A percentile compares a stretch with the other conserved stretches of the same genome.
phyloP scores from a whole-genome alignment of 495 filamentous ascomycete genomes.

The Penicillium ochrochloron region DNA sequence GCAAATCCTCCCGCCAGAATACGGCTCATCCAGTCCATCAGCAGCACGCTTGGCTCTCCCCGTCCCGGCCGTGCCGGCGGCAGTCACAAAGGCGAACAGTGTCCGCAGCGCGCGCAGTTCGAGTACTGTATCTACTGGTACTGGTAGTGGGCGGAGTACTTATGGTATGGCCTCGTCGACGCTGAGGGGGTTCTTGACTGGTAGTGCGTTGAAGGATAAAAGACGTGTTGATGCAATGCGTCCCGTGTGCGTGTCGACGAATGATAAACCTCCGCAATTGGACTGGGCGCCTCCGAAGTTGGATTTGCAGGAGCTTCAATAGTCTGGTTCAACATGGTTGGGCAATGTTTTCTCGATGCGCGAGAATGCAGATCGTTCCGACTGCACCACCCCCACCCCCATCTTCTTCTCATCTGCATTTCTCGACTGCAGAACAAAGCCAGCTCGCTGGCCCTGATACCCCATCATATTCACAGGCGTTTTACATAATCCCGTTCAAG shows the following conservation, averaged over 20 bases:
- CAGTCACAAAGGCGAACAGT: conserved; percentile 41
- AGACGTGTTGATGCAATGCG: conserved; percentile 39
- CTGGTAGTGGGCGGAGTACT: conserved; percentile 46
- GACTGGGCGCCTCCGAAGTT: conserved; percentile 51
- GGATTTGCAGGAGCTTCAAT: conserved; percentile 44
- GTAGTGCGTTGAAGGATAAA: conserved; percentile 39
- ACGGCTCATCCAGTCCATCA: conserved; percentile 24
- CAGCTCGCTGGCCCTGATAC: conserved; percentile 16
- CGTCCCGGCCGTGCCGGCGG: conserved; percentile 40
- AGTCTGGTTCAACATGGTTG: conserved; percentile 6
- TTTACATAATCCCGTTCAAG: conserved; percentile 1
- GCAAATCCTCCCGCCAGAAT: conserved; percentile 35
- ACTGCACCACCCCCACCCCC: background rate
- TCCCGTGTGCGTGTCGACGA: conserved; percentile 39
- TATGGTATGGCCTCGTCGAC: conserved; percentile 49
- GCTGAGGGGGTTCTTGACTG: conserved; percentile 43
- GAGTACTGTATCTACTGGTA: conserved; percentile 46
- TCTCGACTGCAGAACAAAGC: background rate
- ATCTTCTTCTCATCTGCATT: background rate
- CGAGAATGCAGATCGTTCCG: conserved; percentile 2
- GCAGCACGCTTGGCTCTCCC: conserved; percentile 42
- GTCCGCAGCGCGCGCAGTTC: conserved; percentile 50
- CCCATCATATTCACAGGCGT: conserved; percentile 19
- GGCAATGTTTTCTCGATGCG: background rate
- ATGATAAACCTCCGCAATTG: conserved; percentile 44